A percentile compares a stretch with the other conserved stretches of the same genome.
Conservation (phyloP, 2,329 filamentous ascomycete genomes). For the Fusarium clavum region DNA sequence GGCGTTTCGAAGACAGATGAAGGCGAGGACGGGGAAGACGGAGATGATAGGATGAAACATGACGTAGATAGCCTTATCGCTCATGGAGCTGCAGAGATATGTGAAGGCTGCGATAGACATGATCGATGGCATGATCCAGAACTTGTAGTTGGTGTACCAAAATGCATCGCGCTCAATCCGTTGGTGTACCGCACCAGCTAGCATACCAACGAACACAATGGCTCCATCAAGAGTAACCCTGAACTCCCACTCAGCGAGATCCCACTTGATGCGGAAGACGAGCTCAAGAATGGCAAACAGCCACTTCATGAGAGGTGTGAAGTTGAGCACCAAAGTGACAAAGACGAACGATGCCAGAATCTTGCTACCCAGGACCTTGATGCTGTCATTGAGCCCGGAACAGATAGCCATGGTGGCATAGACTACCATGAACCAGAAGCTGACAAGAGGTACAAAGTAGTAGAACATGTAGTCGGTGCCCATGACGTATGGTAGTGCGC, state of each 20-base stretch:
- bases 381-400: constrained; percentile 56
- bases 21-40: constrained; percentile 64
- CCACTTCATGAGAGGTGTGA: constrained; percentile 37
- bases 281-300: constrained; percentile 48
- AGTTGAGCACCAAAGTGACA: constrained; percentile 46
- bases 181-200: constrained; percentile 50
- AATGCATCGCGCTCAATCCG: constrained; percentile 30
- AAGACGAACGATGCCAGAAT: constrained; percentile 57
- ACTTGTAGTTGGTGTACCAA: constrained; percentile 39
- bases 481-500: constrained; percentile 66
- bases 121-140: constrained; percentile 37
- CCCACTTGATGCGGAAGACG: constrained; percentile 62
- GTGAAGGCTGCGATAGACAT: constrained; percentile 50
- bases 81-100: constrained; percentile 6
- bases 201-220: constrained; percentile 67
- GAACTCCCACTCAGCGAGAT: constrained; percentile 61
- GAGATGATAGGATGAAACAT: constrained; percentile 65
- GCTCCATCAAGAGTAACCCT: constrained; percentile 65
- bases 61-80: constrained; percentile 55
- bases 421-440: constrained; percentile 72
- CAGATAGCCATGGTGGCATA: constrained; percentile 62
- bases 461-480: constrained; percentile 63
- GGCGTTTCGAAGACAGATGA: constrained; percentile 63
- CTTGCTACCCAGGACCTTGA: constrained; percentile 59
- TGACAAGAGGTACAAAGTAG: constrained; percentile 68